These are phyloP conservation scores for Ceratopteris richardii DNA, from an alignment of 75 land plant species.

Conservation along the genomic window DNA sequence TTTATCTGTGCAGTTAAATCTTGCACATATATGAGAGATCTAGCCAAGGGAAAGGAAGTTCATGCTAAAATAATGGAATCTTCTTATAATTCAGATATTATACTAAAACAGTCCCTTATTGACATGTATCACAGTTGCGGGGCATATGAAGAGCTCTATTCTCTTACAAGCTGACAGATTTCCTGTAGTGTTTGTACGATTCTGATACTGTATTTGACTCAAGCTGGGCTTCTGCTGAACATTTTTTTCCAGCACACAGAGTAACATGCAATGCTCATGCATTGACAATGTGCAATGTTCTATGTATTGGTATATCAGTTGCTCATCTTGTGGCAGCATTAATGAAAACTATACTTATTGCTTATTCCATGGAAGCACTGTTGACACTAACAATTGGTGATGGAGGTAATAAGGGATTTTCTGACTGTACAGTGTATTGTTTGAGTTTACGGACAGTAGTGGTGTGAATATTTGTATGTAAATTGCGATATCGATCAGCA, in stretches of 20 bases:
- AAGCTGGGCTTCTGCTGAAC: not conserved
- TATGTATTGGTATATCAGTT: not conserved
- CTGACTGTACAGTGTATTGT: not conserved
- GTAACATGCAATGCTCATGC: not conserved
- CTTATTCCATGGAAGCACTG: not conserved
- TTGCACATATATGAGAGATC: not conserved
- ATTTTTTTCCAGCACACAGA: not conserved
- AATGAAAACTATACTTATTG: not conserved
- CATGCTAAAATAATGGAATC: not conserved
- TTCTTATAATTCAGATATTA: not conserved
- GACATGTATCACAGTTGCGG: slow-evolving; percentile 1
- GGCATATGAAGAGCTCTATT: not conserved
- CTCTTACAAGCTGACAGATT: not conserved
- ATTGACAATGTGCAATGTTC: too few relatives aligned
- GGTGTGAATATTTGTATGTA: too few relatives aligned
- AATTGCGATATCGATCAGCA: too few relatives aligned
- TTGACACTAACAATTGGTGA: too few relatives aligned
- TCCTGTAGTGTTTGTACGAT: not conserved
- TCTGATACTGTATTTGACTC: not conserved
- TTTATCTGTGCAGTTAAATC: not conserved
- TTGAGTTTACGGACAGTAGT: not conserved
- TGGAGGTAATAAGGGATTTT: not conserved
- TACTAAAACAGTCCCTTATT: not conserved
- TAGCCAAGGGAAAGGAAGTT: not conserved
- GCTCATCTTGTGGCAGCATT: not conserved